Percentiles rank a stretch among this genome's conserved stretches.
Evolutionary conservation across 2,329 filamentous ascomycete genomes (phyloP).

Genomic region (Stenocarpella maydis): DNA sequence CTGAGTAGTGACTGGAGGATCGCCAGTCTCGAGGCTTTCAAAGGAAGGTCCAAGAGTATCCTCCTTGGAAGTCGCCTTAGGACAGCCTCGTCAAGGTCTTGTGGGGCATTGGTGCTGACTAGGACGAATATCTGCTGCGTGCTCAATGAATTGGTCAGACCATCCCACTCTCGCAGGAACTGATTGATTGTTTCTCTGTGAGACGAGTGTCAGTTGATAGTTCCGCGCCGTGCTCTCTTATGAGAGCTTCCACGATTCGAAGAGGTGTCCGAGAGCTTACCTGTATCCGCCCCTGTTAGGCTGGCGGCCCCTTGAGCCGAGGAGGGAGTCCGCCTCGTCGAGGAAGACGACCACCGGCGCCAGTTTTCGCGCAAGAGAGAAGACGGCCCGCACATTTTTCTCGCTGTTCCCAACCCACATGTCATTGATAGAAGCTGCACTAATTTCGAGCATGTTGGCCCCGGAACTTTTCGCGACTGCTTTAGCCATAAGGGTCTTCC

Average conservation of each 20-base stretch:
- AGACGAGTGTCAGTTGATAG: not conserved
- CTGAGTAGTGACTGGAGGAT: slow-evolving; percentile 76
- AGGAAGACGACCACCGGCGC: slow-evolving; percentile 95
- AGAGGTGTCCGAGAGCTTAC: not conserved
- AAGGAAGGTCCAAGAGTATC: slow-evolving; percentile 76
- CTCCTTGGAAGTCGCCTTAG: slow-evolving; percentile 78
- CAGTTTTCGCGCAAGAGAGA: slow-evolving; percentile 88
- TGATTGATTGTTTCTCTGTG: slow-evolving; percentile 85
- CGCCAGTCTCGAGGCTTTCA: slow-evolving; percentile 63
- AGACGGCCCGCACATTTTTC: slow-evolving; percentile 93
- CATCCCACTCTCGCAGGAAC: slow-evolving; percentile 96
- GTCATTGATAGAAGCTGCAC: slow-evolving; percentile 90
- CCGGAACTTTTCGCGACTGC: slow-evolving; percentile 74
- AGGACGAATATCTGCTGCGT: slow-evolving; percentile 88
- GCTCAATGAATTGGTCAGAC: slow-evolving; percentile 70
- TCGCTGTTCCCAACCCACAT: slow-evolving; percentile 97
- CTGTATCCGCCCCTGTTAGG: slow-evolving; percentile 76
- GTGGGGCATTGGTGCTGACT: slow-evolving; percentile 95
- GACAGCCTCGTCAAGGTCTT: slow-evolving; percentile 90
- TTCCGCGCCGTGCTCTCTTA: not conserved
- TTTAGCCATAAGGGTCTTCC: slow-evolving; percentile 75
- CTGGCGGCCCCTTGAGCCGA: slow-evolving; percentile 76
- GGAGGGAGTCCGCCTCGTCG: slow-evolving; percentile 93
- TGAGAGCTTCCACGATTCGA: not conserved
- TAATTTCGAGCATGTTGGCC: slow-evolving; percentile 83